Conservation (phyloP, 2,329 filamentous ascomycete genomes). For the Pleurostoma richardsiae region DNA sequence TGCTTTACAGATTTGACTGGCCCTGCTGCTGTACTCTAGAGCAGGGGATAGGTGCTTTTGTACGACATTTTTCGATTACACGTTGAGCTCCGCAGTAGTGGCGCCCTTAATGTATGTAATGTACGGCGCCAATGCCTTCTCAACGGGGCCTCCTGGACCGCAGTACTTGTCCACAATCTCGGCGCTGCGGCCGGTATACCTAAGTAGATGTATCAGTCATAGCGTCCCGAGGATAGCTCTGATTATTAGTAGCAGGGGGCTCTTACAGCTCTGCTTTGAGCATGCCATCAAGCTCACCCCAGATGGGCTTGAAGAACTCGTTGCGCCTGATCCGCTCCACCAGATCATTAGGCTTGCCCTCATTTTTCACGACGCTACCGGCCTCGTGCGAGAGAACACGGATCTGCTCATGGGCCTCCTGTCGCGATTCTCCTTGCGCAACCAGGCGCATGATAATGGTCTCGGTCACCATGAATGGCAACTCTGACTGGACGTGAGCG, state of each 20-base stretch:
- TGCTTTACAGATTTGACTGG: too few relatives aligned
- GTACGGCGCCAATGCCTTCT: conserved; percentile 32
- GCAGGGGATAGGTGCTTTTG: neutral
- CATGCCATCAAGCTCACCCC: conserved; percentile 62
- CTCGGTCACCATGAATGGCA: conserved; percentile 78
- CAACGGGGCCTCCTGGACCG: conserved; percentile 29
- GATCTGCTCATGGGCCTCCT: conserved; percentile 85
- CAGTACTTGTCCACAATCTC: conserved; percentile 41
- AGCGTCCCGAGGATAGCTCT: neutral
- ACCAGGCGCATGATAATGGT: conserved; percentile 75
- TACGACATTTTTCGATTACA: conserved; percentile 17
- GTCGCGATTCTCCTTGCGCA: conserved; percentile 64
- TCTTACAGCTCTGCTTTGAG: conserved; percentile 53
- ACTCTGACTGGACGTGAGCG: conserved; percentile 63
- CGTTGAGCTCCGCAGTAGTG: conserved; percentile 29
- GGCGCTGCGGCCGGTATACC: conserved; percentile 32
- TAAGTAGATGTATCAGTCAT: neutral
- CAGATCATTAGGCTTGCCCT: conserved; percentile 74
- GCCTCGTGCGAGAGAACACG: conserved; percentile 78
- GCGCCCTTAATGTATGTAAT: conserved; percentile 24
- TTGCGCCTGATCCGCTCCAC: conserved; percentile 69
- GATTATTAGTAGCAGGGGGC: neutral
- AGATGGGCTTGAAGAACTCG: conserved; percentile 71
- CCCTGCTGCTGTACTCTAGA: too few relatives aligned
- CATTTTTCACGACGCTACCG: conserved; percentile 51